Percentiles rank a stretch among this genome's conserved stretches.
Conservation (phyloP, 805 yeast genomes). For the Yamadazyma nakazawae region DNA sequence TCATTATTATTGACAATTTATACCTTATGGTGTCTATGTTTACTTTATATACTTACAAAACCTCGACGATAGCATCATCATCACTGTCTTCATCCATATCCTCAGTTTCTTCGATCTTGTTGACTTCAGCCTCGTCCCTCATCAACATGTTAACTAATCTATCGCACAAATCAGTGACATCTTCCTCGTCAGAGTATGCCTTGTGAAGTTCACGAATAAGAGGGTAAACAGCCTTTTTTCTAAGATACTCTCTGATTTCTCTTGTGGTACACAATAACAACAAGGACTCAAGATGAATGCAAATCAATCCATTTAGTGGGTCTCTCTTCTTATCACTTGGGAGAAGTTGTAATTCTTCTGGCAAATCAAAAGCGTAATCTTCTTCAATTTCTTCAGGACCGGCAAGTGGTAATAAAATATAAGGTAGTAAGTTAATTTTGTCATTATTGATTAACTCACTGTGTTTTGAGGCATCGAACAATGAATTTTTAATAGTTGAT, state of each 20-base stretch:
- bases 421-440: constrained; percentile 72
- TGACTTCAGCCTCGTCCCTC: constrained; percentile 71
- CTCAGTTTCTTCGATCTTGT: constrained; percentile 46
- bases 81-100: constrained; percentile 36
- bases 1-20: no score
- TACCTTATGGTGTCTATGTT: background rate
- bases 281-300: constrained; percentile 75
- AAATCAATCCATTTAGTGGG: constrained; percentile 58
- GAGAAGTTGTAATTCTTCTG: constrained; percentile 80
- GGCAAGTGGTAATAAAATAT: constrained; percentile 76
- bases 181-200: constrained; percentile 29
- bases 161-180: constrained; percentile 68
- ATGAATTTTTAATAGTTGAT: constrained; percentile 83
- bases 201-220: constrained; percentile 83
- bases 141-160: constrained; percentile 83
- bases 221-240: constrained; percentile 83
- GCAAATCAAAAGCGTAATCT: constrained; percentile 83
- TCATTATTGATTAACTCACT: constrained; percentile 54
- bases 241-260: constrained; percentile 67
- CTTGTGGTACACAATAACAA: constrained; percentile 75
- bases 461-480: constrained; percentile 78
- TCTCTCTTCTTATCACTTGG: constrained; percentile 78
- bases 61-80: constrained; percentile 49
- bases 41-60: constrained; percentile 31
- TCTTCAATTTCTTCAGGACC: constrained; percentile 72